Evolutionary conservation across 2,329 filamentous ascomycete genomes (phyloP).

Genomic region (Lecanoromycetidae sp.): DNA sequence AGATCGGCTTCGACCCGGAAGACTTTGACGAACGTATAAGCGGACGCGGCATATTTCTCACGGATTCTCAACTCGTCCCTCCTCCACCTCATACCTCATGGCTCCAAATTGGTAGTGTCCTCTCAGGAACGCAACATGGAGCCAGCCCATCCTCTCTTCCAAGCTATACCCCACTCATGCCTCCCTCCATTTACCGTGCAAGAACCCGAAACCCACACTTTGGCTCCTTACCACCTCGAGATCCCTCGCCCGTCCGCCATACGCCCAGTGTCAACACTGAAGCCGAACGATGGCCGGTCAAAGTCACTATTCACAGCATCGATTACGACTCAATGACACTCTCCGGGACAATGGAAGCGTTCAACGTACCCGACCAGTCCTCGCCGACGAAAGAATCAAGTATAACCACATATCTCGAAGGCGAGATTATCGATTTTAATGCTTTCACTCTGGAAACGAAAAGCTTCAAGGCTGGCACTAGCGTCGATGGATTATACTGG

Average conservation of each 20-base stretch:
- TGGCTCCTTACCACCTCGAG: slow-evolving; percentile 7
- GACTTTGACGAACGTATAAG: no score
- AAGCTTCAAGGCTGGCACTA: slow-evolving; percentile 34
- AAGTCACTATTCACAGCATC: slow-evolving; percentile 51
- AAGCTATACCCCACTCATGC: slow-evolving; percentile 8
- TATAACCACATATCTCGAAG: slow-evolving; percentile 56
- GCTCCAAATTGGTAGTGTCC: slow-evolving; percentile 48
- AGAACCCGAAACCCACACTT: slow-evolving; percentile 10
- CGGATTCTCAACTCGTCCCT: slow-evolving; percentile 40
- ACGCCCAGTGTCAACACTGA: slow-evolving; percentile 14
- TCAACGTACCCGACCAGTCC: slow-evolving; percentile 48
- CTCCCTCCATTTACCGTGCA: slow-evolving; percentile 6
- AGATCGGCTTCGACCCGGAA: slow-evolving; percentile 40
- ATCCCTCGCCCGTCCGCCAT: neutral
- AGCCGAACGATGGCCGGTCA: slow-evolving; percentile 55
- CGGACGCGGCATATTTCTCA: no score
- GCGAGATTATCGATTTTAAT: slow-evolving; percentile 56
- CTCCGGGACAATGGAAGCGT: slow-evolving; percentile 58
- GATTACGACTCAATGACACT: slow-evolving; percentile 50
- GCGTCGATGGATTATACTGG: slow-evolving; percentile 39
- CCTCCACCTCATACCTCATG: slow-evolving; percentile 46
- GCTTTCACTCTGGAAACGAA: slow-evolving; percentile 37
- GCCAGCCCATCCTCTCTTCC: slow-evolving; percentile 4
- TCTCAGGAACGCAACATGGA: slow-evolving; percentile 51
- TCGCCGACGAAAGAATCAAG: slow-evolving; percentile 25